Base-by-base conservation (phyloP, 2,329 filamentous ascomycete species). In the Huntiella bhutanensis region DNA sequence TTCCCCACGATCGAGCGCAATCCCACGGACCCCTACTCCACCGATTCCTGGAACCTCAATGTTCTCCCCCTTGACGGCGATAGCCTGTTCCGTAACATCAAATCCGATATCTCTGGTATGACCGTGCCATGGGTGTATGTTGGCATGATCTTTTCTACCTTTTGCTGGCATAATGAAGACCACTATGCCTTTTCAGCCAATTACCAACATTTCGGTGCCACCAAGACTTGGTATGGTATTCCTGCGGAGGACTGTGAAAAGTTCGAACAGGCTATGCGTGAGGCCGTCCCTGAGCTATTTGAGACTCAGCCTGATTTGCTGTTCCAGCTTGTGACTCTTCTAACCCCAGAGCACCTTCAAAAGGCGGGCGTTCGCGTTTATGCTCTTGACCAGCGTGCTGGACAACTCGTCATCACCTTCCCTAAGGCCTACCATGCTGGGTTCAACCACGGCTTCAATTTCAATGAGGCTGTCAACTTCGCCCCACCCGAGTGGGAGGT, bases 151-250 rank as follows among this genome's bases (percentile, higher is more conserved):
- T 98, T 98, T 59, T 98, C 91, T 0, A 96, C 91, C 0, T 98
- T 98, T 58, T 98, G 91, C 62, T 98, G 91, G 91, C 91, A 98
- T 60, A 95, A 94, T 52, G 91, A 98, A 57, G 91, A 98, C 56
- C 91, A 98, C 58, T 95, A 94, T 58, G 81, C 91, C 2, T 98
- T 96, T 59, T 98, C 91, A 1, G 82, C 91, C 45, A 98, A 98
- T 54, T 98, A 96, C 56, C 91, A 98, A 59, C 91, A 98, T 56
- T 93, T 98, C 56, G 91, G 91, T 7, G 86, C 87, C 1, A 98
- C 91, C 1, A 98, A 98, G 65, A 98, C 91, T 0, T 98, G 91
- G 91, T 98, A 98, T 56, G 91, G 91, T 3, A 95, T 98, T 53
- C 91, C 91, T 0, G 88, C 82, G 11, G 82, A 84, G 38, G 91